Evolutionary conservation across 352 stramenopile species (phyloP), one percentile per base, ranked within the genome.

Genomic region (Pythium scleroteichum): DNA sequence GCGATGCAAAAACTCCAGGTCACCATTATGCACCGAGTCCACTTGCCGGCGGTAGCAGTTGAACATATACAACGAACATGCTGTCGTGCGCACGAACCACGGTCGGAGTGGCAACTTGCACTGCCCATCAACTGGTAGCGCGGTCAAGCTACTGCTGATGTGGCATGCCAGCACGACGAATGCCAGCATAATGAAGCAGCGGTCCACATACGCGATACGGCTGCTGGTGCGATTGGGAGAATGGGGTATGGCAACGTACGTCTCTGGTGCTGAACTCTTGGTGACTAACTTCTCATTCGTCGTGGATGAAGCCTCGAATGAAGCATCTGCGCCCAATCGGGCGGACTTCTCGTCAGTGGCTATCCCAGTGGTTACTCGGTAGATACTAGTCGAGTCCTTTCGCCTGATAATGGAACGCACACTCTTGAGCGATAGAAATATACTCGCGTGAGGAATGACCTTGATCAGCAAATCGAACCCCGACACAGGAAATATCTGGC

Each of bases 401-500:
- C 33, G 38, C 3, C 39, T 35, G 17, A 58, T 33, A 16, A 58
- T 48, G 1, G 61, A 10, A 41, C 19, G 17, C 27, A 47, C 9
- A 19, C 27, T 59, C 10, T 19, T 38, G 4, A 70, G 39, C 19
- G 42, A 56, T 14, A 26, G 20, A 42, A 63, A 71, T 29, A 68
- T 68, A 20, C 53, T 60, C 3, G 61, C 7, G 20, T 68, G 64
- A 7, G 53, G 59, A 2, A 72, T 35, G 14, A 69, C 5, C 50
- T 61, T 68, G 12, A 53, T 54, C 27, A 58, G 9, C 19, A 62
- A 16, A 32, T 66, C 53, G 6, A 33, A 7, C 3, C 16, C 27
- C 19, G 59, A 47, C 3, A 68, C 26, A 17, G 62, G 54, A 44
- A 70, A 70, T 23, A 70, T 54, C 19, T 62, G 39, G 16, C 53